Conservation (phyloP, 257 asterid species). For the Solanum ahanhuiri region DNA sequence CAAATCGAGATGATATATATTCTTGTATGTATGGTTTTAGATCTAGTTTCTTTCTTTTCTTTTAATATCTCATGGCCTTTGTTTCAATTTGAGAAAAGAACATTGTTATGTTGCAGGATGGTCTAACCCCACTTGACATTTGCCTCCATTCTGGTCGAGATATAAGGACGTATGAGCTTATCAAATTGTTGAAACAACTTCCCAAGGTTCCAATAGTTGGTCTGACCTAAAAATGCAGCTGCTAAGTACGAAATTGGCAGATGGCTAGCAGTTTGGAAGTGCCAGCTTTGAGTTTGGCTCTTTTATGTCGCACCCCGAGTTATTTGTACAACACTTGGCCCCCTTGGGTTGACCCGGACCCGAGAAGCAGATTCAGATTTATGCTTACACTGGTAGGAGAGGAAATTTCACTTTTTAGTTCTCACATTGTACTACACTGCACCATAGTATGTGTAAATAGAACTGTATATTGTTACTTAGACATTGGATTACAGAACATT, state of each 20-base stretch:
- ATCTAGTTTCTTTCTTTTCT: background rate
- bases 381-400: background rate
- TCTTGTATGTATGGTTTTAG: background rate
- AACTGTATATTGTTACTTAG: background rate
- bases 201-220: background rate
- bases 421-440: background rate
- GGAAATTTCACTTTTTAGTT: background rate
- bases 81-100: background rate
- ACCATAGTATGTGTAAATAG: background rate
- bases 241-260: background rate
- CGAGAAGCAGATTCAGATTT: background rate
- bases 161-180: slow-evolving; percentile 1
- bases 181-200: slow-evolving; percentile 3
- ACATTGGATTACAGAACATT: background rate
- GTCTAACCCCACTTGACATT: slow-evolving; percentile 1
- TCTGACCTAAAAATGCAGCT: background rate
- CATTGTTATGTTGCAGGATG: slow-evolving; percentile 6
- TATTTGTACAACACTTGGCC: background rate
- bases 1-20: background rate
- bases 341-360: background rate
- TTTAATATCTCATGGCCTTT: background rate
- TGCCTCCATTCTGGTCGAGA: slow-evolving; percentile 2
- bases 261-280: background rate
- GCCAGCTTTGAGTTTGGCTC: background rate
- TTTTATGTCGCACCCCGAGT: background rate